Evolutionary conservation across 352 stramenopile species (phyloP), one percentile per base, ranked within the genome.

Genomic region (Blastocystis sp.): DNA sequence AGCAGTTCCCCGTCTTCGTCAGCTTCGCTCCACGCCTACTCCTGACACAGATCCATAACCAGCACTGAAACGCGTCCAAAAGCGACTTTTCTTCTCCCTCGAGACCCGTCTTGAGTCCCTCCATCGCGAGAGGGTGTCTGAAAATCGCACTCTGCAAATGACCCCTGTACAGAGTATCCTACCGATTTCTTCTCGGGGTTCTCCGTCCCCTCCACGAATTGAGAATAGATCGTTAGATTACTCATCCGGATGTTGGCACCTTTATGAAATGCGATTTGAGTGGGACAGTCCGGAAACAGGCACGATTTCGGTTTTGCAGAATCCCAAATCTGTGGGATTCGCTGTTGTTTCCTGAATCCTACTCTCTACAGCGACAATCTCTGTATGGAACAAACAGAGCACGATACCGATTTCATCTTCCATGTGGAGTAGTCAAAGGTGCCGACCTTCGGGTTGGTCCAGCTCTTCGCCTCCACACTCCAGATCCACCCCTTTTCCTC

Each of bases 181-280:
- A 81, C 70, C 3, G 70, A 81, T 64, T 81, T 28, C 34, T 43
- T 66, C 1, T 11, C 48, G 42, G 34, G 38, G 34, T 81, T 45
- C 61, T 81, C 70, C 11, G 48, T 66, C 10, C 61, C 61, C 3
- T 63, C 48, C 17, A 81, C 2, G 61, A 81, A 81, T 65, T 48
- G 40, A 81, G 70, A 65, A 63, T 81, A 81, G 21, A 66, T 81
- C 45, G 70, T 81, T 0, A 65, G 66, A 52, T 76, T 52, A 62
- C 9, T 81, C 42, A 81, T 81, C 28, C 28, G 28, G 28, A 34
- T 34, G 28, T 34, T 34, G 28, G 0, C 40, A 40, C 28, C 10
- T 24, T 28, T 34, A 2, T 59, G 10, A 62, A 61, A 61, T 60
- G 28, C 19, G 17, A 40, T 4, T 79, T 17, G 40, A 17, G 17